These are phyloP conservation scores for Picochlorum costavermella DNA, from an alignment of 139 green algal genomes.

Conservation along the genomic window DNA sequence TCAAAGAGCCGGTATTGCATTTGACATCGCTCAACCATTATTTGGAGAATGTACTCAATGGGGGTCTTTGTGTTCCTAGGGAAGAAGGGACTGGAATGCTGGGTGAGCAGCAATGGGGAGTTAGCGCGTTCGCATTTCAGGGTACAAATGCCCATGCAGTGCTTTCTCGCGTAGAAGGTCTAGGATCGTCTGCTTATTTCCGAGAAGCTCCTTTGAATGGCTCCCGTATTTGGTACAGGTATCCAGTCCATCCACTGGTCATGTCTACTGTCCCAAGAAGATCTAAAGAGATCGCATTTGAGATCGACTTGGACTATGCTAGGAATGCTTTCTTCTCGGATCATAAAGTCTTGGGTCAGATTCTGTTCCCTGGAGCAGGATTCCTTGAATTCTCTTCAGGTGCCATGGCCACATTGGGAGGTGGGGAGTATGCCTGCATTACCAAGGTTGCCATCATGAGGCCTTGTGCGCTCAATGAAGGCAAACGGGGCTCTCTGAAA, in stretches of 20 bases:
- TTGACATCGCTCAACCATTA: constrained; percentile 56
- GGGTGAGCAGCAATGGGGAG: constrained; percentile 21
- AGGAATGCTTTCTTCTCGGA: constrained; percentile 23
- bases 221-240: neutral
- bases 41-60: constrained; percentile 25
- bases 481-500: neutral
- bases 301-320: neutral
- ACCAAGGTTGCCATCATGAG: neutral
- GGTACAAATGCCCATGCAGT: constrained; percentile 67
- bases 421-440: neutral
- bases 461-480: neutral
- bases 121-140: constrained; percentile 75
- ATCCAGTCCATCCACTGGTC: neutral
- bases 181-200: neutral
- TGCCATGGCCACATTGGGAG: neutral
- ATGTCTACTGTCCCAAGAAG: neutral
- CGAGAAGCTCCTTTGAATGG: neutral
- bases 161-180: constrained; percentile 12
- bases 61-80: constrained; percentile 9
- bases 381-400: constrained; percentile 11
- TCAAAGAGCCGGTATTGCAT: constrained; percentile 51
- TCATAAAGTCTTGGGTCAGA: constrained; percentile 25
- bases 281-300: neutral
- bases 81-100: constrained; percentile 12
- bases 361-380: constrained; percentile 23